Base-by-base conservation (phyloP, 2,329 filamentous ascomycete genomes). In the Lachnellula hyalina region DNA sequence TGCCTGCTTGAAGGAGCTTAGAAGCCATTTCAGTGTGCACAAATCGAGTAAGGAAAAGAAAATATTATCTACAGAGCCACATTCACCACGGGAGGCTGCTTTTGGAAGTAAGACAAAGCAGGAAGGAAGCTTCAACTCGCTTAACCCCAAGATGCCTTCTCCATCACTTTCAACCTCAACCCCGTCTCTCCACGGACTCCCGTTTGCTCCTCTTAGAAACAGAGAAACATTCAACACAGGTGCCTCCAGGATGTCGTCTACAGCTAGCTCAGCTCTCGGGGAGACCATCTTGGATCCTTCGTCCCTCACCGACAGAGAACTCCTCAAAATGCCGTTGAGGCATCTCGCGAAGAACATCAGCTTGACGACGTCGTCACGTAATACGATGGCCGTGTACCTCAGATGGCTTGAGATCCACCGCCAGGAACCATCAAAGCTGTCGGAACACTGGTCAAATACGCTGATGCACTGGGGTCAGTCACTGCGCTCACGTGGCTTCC, bases 321-420 rank as follows among this genome's bases (percentile, higher is more conserved):
- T 67, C 14, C 38, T 54, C 23, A 45, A 48, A 5, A 55, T 62
- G 32, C 51, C 61, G 5, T 51, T 66, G n/a, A 58, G 53, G 17
- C 41, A 52, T 4, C 48, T 67, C 2, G 58, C 60, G n/a, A 60
- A 56, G 34, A 52, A 42, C 25, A 28, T 66, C n/a, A 45, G 48
- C 1, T 35, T 36, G n/a, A 47, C 34, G 17, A 55, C 56, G 8
- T 56, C 63, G 17, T 47, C 41, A 28, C 46, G 47, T 11, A 41
- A 19, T 9, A 63, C 56, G 1, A 42, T 65, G n/a, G 47, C 28
- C 1, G 50, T 61, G 9, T 68, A 66, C 36, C 51, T 65, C 38
- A 55, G 57, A 15, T 67, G 64, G 66, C 57, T 68, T 9, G 62
- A 66, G 35, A 49, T 62, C 2, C 64, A 67, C 23, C 62, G 62